Conservation (phyloP, 2,329 filamentous ascomycete genomes). For the Aureobasidium lini region DNA sequence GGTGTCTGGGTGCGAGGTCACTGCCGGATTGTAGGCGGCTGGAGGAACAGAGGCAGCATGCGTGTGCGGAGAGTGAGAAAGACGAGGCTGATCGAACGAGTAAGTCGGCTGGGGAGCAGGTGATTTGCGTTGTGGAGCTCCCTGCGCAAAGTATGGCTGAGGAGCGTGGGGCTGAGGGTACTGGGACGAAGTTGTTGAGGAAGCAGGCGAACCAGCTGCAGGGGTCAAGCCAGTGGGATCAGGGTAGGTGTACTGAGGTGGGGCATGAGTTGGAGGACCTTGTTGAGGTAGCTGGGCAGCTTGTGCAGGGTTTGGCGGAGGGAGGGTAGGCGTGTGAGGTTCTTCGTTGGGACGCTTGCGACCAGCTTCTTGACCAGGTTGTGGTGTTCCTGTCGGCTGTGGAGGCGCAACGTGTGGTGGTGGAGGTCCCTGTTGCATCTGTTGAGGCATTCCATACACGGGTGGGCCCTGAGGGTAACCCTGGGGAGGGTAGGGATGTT, state of each 20-base stretch:
- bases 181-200: constrained; percentile 32
- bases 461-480: constrained; percentile 11
- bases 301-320: constrained; percentile 40
- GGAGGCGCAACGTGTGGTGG: neutral
- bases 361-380: constrained; percentile 26
- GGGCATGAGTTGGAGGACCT: neutral
- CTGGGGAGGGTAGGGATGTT: constrained; percentile 12
- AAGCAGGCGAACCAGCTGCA: constrained; percentile 37
- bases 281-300: constrained; percentile 30
- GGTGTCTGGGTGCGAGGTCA: constrained; percentile 21
- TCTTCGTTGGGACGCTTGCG: constrained; percentile 42
- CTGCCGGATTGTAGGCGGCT: neutral
- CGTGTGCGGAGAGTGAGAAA: constrained; percentile 36
- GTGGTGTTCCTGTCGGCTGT: constrained; percentile 14
- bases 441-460: constrained; percentile 8
- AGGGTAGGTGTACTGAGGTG: constrained; percentile 34
- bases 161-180: constrained; percentile 25
- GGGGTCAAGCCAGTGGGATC: constrained; percentile 38
- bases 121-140: constrained; percentile 26
- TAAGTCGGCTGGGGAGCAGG: constrained; percentile 36
- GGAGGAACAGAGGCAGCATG: constrained; percentile 25
- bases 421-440: neutral
- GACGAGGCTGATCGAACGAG: constrained; percentile 34
- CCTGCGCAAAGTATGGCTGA: constrained; percentile 33
- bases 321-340: constrained; percentile 44